Conservation (phyloP, 1,284 basidiomycete genomes). For the Apiotrichum laibachii region DNA sequence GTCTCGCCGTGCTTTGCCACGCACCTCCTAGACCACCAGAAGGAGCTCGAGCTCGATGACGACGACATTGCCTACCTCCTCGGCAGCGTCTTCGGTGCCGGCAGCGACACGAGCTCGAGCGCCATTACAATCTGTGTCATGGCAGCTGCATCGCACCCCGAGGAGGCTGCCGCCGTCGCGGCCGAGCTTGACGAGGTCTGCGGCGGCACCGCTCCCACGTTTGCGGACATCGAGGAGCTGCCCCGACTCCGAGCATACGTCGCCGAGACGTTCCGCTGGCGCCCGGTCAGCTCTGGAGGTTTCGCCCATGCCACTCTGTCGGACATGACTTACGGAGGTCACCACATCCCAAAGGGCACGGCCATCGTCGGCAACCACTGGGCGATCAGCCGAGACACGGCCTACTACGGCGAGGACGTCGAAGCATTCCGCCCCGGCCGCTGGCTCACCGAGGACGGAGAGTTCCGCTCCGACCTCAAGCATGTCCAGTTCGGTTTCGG, state of each 20-base stretch:
- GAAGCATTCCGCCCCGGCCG: constrained; percentile 29
- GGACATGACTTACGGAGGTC: constrained; percentile 7
- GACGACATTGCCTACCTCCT: constrained; percentile 25
- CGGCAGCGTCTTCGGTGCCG: constrained; percentile 16
- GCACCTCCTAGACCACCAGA: constrained; percentile 3
- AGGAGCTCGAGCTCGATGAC: constrained; percentile 6
- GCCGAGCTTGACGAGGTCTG: constrained; percentile 60
- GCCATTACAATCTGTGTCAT: constrained; percentile 61
- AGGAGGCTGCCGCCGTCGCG: constrained; percentile 59
- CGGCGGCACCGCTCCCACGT: constrained; percentile 9
- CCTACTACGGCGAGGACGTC: constrained; percentile 26
- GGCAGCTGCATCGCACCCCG: constrained; percentile 63
- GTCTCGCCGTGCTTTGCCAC: constrained; percentile 10
- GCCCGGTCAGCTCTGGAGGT: constrained; percentile 23
- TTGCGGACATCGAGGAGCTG: constrained; percentile 10
- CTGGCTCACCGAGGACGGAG: constrained; percentile 23
- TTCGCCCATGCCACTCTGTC: constrained; percentile 19
- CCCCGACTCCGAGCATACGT: constrained; percentile 17
- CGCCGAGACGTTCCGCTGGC: constrained; percentile 22
- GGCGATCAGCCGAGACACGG: constrained; percentile 30
- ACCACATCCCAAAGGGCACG: constrained; percentile 10
- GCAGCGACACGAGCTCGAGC: constrained; percentile 54
- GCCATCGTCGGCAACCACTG: constrained; percentile 20
- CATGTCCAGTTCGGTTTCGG: constrained; percentile 35
- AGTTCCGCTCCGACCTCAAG: constrained; percentile 21